These are phyloP conservation scores for Colletotrichum abscissum DNA, from an alignment of 2,329 filamentous ascomycete species.

Conservation along the genomic window DNA sequence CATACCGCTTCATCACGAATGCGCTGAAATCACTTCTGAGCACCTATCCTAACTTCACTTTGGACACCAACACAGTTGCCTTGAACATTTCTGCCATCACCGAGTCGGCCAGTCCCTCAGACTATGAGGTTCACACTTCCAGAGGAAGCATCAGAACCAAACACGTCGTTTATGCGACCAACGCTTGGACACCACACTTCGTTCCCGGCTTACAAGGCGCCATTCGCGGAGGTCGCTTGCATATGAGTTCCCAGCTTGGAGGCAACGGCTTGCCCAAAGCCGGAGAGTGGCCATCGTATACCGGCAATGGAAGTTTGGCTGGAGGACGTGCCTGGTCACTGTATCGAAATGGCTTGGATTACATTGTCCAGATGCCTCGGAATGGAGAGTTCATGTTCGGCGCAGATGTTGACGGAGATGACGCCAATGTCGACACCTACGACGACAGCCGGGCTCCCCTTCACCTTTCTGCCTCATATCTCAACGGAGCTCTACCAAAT, in stretches of 20 bases:
- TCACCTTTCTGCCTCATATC: background rate
- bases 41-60: background rate
- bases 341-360: no score
- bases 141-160: background rate
- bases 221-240: background rate
- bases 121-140: background rate
- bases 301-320: no score
- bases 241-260: background rate
- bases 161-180: background rate
- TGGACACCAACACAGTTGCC: background rate
- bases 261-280: background rate
- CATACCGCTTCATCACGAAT: background rate
- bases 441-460: background rate
- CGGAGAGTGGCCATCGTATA: background rate
- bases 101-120: background rate
- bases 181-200: background rate
- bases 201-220: background rate
- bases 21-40: background rate
- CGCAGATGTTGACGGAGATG: no score
- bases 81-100: background rate
- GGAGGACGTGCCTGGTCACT: no score
- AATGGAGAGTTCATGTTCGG: no score
- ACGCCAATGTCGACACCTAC: no score
- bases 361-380: no score
- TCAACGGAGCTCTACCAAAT: conserved; percentile 1